Evolutionary conservation across 2,329 filamentous ascomycete genomes (phyloP).

Genomic region (Tolypocladium ophioglossoides): DNA sequence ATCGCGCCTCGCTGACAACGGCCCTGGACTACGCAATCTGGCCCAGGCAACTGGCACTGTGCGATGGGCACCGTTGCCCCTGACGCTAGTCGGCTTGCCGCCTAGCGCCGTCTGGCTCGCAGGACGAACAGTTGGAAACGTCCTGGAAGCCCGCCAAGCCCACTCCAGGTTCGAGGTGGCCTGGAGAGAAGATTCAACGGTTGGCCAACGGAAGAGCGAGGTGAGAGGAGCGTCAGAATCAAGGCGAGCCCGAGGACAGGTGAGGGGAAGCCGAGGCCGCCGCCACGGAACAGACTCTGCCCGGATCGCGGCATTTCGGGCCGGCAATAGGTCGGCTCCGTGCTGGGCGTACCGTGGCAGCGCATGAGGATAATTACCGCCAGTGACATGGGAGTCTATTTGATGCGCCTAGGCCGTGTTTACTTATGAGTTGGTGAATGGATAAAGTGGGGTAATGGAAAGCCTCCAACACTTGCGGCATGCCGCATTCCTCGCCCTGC

Average conservation of each 20-base stretch:
- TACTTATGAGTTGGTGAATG: neutral
- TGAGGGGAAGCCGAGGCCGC: neutral
- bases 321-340: neutral
- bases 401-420: neutral
- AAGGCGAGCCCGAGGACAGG: neutral
- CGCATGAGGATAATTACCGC: neutral
- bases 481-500: neutral
- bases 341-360: no score
- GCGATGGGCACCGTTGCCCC: slow-evolving; percentile 5
- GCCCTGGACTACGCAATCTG: neutral
- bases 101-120: slow-evolving; percentile 2
- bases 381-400: neutral
- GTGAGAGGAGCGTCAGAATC: neutral
- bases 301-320: neutral
- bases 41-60: neutral
- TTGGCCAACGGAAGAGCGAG: neutral
- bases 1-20: neutral
- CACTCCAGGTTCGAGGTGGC: neutral
- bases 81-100: slow-evolving; percentile 9
- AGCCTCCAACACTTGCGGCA: neutral
- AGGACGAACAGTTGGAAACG: neutral
- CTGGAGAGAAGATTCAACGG: neutral
- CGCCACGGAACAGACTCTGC: neutral
- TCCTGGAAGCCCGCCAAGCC: neutral
- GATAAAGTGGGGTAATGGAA: neutral